Conservation (phyloP, 139 green algal species). For the Pseudopediastrum boryanum region DNA sequence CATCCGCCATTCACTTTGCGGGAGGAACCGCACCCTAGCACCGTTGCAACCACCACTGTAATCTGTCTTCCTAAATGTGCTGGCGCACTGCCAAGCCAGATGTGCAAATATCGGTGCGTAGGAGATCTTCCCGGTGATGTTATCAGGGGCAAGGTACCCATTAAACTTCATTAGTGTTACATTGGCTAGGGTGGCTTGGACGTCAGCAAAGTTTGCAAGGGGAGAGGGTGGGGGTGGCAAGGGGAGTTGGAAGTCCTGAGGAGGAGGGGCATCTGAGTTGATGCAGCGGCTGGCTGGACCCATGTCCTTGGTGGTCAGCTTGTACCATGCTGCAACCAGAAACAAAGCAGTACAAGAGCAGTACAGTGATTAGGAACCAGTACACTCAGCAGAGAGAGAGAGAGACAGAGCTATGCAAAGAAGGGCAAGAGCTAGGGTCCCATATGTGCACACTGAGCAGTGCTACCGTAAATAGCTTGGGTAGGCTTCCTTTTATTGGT, state of each 20-base stretch:
- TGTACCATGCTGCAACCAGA: conserved; percentile 23
- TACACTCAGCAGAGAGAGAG: too few species aligned
- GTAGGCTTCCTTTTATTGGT: too few species aligned
- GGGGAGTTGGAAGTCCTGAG: conserved; percentile 47
- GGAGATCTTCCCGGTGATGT: conserved; percentile 18
- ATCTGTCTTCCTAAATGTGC: conserved; percentile 43
- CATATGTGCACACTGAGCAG: too few species aligned
- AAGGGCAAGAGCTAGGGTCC: too few species aligned
- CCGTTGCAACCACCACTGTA: conserved; percentile 55
- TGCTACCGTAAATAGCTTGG: too few species aligned
- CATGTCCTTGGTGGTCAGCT: conserved; percentile 38
- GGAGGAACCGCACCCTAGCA: conserved; percentile 43
- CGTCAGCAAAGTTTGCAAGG: conserved; percentile 17
- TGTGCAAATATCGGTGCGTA: conserved; percentile 41
- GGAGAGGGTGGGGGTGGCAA: conserved; percentile 21
- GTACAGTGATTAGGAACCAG: too few species aligned
- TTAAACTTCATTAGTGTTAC: not conserved
- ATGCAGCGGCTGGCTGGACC: conserved; percentile 32
- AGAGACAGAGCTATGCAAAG: too few species aligned
- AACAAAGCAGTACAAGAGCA: not conserved
- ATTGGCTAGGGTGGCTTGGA: conserved; percentile 4
- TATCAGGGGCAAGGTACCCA: not conserved
- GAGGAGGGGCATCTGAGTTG: conserved; percentile 10
- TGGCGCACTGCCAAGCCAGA: conserved; percentile 49
- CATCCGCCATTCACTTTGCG: conserved; percentile 44